Base-by-base conservation (phyloP, 1,139 yeast genomes). In the Pichia sp. region DNA sequence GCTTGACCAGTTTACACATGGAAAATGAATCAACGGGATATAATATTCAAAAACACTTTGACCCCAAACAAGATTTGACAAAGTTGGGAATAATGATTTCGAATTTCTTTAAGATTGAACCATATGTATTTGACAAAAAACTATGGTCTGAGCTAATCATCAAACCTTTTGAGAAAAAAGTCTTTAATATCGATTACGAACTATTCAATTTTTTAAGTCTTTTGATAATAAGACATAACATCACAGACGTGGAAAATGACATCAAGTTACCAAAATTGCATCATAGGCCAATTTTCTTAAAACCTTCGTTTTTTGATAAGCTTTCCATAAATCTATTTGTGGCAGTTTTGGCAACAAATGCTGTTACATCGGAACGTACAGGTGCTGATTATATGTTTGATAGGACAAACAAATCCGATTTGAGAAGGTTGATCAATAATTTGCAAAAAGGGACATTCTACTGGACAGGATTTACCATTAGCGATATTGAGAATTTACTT, bases 321-420 rank as follows among this genome's bases (percentile, higher is more conserved):
- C 52, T 81, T 27, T 74, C 86, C 0, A 67, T 80, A 11, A 81
- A 82, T 55, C 60, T 81, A 11, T 82, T 81, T 56, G 72, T 77
- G 5, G 77, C 86, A 0, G 85, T 81, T 1, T 64, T 82, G 42
- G 85, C 86, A 0, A 78, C 79, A 1, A 82, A 82, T 65, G 85
- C 88, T 0, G 84, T 81, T 3, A 77, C 86, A 3, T 80, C 87
- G 0, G 86, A 81, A 55, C 61, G 87, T 41, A 72, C 69, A 11
- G 90, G 77, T 52, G 67, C 72, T 35, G 88, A 82, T 59, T 82
- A 79, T 58, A 79, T 82, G 85, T 81, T 81, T 55, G 81, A 81
- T 62, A 74, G 79, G 0, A 60, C 72, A 0, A 81, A 80, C 53
- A 66, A 76, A 39, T 64, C 59, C 35, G 81, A 79, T 50, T 60